Conservation (phyloP, 371 early-diverging fungal species). For the Lichtheimia ornata region DNA sequence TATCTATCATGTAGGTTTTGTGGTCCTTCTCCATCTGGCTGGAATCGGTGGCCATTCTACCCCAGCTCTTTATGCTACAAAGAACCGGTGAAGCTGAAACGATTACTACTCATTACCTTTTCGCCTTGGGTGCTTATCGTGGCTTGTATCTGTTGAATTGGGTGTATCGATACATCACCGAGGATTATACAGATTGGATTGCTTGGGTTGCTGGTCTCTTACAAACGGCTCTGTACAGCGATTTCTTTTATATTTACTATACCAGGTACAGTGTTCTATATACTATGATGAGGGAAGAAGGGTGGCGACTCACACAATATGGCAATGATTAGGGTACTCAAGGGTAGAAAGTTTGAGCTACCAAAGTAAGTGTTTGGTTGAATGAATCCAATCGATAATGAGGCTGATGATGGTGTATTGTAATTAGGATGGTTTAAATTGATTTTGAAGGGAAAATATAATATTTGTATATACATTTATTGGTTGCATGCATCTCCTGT, state of each 20-base stretch:
- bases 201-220: slow-evolving; percentile 88
- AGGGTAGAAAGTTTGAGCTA: slow-evolving; percentile 83
- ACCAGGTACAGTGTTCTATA: slow-evolving; percentile 63
- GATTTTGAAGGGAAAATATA: background rate
- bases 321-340: slow-evolving; percentile 65
- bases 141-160: slow-evolving; percentile 95
- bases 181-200: slow-evolving; percentile 71
- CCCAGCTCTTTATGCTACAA: slow-evolving; percentile 96
- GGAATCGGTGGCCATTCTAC: slow-evolving; percentile 97
- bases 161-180: slow-evolving; percentile 86
- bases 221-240: slow-evolving; percentile 95
- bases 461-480: background rate
- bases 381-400: background rate
- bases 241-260: slow-evolving; percentile 98
- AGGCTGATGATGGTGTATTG: background rate
- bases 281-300: background rate
- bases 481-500: background rate
- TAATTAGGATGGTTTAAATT: background rate
- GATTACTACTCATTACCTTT: slow-evolving; percentile 97
- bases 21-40: slow-evolving; percentile 98
- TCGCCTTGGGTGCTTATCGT: slow-evolving; percentile 98
- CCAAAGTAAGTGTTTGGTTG: slow-evolving; percentile 39
- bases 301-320: background rate
- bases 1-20: slow-evolving; percentile 49
- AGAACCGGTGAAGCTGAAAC: slow-evolving; percentile 98